Conservation (phyloP, 257 asterid species). For the Rhazya stricta region DNA sequence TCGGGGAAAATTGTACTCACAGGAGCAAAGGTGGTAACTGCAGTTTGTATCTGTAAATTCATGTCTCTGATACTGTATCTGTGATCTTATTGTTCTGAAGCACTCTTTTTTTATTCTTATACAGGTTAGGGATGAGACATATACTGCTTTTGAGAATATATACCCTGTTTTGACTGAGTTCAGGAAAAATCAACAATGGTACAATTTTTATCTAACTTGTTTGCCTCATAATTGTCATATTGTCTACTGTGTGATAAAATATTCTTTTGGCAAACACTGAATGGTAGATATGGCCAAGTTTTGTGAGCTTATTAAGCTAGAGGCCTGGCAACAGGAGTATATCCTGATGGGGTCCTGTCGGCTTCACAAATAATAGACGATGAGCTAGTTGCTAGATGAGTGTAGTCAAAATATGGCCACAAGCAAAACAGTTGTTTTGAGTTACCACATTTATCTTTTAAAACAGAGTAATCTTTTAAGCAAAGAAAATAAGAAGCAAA, state of each 20-base stretch:
- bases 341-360: background rate
- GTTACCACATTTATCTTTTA: background rate
- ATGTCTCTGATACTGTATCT: background rate
- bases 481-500: background rate
- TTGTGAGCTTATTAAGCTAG: background rate
- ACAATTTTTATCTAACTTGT: slow-evolving; percentile 1
- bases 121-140: slow-evolving; percentile 90
- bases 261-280: background rate
- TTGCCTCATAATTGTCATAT: background rate
- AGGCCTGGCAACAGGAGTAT: no score
- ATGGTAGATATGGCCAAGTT: background rate
- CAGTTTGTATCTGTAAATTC: background rate
- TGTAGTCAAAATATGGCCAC: background rate
- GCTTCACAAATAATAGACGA: background rate
- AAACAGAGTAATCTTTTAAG: background rate
- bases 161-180: slow-evolving; percentile 88
- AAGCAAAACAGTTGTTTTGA: background rate
- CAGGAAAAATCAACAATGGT: slow-evolving; percentile 94
- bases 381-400: background rate
- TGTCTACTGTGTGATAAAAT: background rate
- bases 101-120: background rate
- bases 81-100: background rate
- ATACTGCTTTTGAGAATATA: slow-evolving; percentile 84
- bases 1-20: slow-evolving; percentile 95
- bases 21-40: slow-evolving; percentile 72